These are phyloP conservation scores for Lycium ferocissimum DNA, from an alignment of 257 asterid species.

Conservation along the genomic window DNA sequence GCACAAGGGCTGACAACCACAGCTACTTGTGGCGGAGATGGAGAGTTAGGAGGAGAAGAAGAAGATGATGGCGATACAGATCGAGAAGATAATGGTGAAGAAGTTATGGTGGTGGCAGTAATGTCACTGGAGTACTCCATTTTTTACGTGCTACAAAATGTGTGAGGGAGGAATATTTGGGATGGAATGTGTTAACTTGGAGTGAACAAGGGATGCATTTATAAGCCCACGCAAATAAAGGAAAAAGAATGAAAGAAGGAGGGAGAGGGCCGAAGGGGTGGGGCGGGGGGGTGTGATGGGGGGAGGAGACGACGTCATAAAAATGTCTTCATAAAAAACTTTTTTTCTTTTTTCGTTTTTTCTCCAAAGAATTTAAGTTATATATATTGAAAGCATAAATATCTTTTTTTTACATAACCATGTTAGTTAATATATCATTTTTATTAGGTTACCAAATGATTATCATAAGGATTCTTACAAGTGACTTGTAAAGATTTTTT, in stretches of 20 bases:
- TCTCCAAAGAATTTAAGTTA: not conserved
- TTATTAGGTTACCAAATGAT: too few species aligned
- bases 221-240: conserved; percentile 26
- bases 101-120: conserved; percentile 33
- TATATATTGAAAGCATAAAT: not conserved
- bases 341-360: too few species aligned
- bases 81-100: conserved; percentile 40
- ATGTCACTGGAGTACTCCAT: conserved; percentile 27
- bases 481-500: not conserved
- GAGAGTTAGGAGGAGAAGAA: conserved; percentile 38
- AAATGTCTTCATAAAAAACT: not conserved
- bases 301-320: not conserved
- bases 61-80: conserved; percentile 43
- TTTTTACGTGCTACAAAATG: not conserved
- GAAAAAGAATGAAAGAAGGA: not conserved
- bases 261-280: not conserved
- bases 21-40: conserved; percentile 31
- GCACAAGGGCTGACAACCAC: conserved; percentile 48
- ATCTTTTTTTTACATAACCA: not conserved
- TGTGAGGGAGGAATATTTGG: not conserved
- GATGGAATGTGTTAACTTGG: not conserved
- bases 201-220: conserved; percentile 24
- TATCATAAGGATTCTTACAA: not conserved
- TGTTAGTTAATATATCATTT: too few species aligned
- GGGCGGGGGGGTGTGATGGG: not conserved